A percentile compares a stretch with the other conserved stretches of the same genome.
These are phyloP conservation scores for Hanseniaspora gamundiae DNA, from an alignment of 1,139 yeast genomes.

Conservation along the genomic window DNA sequence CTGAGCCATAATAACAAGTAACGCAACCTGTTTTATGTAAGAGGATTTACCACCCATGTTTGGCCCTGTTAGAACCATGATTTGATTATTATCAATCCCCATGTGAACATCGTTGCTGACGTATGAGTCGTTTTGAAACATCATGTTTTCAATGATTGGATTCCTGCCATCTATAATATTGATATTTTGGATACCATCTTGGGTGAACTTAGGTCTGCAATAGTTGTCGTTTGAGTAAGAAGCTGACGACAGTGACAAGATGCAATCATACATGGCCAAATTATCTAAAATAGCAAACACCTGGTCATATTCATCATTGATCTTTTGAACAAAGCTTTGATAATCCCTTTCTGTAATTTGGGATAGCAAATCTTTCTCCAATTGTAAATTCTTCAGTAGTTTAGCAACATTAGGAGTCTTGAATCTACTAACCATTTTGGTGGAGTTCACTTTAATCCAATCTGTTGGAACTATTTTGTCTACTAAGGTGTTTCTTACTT, in stretches of 20 bases:
- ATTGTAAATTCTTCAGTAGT: slow-evolving; percentile 44
- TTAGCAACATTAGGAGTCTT: slow-evolving; percentile 46
- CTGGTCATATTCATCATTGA: slow-evolving; percentile 37
- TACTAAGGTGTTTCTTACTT: slow-evolving; percentile 50
- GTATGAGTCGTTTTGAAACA: slow-evolving; percentile 30
- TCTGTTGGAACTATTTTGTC: slow-evolving; percentile 44
- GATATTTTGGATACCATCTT: slow-evolving; percentile 34
- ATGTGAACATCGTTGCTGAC: slow-evolving; percentile 62
- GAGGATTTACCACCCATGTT: slow-evolving; percentile 49
- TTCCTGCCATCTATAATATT: slow-evolving; percentile 53
- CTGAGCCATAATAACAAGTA: slow-evolving; percentile 36
- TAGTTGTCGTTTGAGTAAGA: slow-evolving; percentile 38
- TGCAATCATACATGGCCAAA: slow-evolving; percentile 59
- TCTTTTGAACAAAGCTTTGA: slow-evolving; percentile 33
- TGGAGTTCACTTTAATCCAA: slow-evolving; percentile 69
- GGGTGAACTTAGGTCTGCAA: slow-evolving; percentile 44
- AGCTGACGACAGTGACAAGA: slow-evolving; percentile 57
- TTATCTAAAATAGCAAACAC: slow-evolving; percentile 39
- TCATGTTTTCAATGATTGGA: slow-evolving; percentile 59
- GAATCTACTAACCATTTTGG: slow-evolving; percentile 60
- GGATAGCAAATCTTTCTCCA: slow-evolving; percentile 48
- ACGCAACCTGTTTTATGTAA: slow-evolving; percentile 35
- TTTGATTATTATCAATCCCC: slow-evolving; percentile 32
- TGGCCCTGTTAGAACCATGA: slow-evolving; percentile 52
- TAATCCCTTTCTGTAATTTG: slow-evolving; percentile 47